Percentiles rank a stretch among this genome's conserved stretches.
Evolutionary conservation across 495 filamentous ascomycete species (phyloP).

Genomic region (Podospora pseudopauciseta): DNA sequence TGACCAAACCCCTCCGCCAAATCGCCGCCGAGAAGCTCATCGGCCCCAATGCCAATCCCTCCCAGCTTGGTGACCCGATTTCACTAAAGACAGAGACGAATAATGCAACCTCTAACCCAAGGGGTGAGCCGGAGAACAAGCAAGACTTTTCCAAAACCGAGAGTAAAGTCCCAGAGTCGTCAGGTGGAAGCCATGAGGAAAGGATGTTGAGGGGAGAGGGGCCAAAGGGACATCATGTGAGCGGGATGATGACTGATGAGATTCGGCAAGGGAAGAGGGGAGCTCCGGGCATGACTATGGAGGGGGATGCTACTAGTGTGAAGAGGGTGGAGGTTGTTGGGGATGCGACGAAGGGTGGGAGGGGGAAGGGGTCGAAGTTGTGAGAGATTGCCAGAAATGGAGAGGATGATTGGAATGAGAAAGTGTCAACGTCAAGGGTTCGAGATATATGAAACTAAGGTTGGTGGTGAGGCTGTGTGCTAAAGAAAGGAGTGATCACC

Average conservation of each 20-base stretch:
- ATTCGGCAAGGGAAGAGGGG: slow-evolving; percentile 15
- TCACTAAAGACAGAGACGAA: slow-evolving; percentile 42
- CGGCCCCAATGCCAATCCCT: slow-evolving; percentile 36
- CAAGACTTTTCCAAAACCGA: slow-evolving; percentile 6
- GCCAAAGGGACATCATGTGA: slow-evolving; percentile 15
- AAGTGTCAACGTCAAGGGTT: no score
- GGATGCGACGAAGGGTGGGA: slow-evolving; percentile 6
- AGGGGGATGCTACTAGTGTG: slow-evolving; percentile 15
- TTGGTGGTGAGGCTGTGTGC: no score
- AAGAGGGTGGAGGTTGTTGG: slow-evolving; percentile 20
- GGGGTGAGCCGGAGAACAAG: neutral
- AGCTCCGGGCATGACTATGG: neutral
- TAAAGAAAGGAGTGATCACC: no score
- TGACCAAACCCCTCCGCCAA: slow-evolving; percentile 21
- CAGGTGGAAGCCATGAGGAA: slow-evolving; percentile 19
- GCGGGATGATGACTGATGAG: slow-evolving; percentile 20
- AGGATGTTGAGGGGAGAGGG: slow-evolving; percentile 17
- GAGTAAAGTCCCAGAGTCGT: slow-evolving; percentile 11
- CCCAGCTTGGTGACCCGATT: slow-evolving; percentile 41
- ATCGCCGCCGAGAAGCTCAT: slow-evolving; percentile 32
- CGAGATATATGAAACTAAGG: no score
- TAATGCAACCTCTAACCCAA: slow-evolving; percentile 10
- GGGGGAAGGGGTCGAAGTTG: slow-evolving; percentile 15
- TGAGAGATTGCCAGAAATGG: neutral
- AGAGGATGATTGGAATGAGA: neutral